Evolutionary conservation across 108 stramenopile species (phyloP).

Genomic region (Pseudonitzschia multiseries): DNA sequence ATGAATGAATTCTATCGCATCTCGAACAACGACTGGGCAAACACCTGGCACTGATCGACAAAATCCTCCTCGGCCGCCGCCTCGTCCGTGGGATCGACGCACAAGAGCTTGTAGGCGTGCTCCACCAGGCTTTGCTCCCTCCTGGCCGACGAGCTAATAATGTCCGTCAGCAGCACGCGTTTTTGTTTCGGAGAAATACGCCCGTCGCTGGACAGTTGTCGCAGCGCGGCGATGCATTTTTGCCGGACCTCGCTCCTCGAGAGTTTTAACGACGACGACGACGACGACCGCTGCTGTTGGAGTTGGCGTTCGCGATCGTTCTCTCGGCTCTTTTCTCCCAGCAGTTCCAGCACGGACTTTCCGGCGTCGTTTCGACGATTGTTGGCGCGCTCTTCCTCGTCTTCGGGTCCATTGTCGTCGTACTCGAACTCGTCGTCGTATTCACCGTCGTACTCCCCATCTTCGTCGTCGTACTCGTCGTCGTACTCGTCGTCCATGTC

Average conservation of each 20-base stretch:
- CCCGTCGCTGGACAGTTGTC: conserved; percentile 61
- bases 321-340: conserved; percentile 10
- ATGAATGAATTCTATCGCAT: background rate
- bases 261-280: background rate
- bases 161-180: conserved; percentile 77
- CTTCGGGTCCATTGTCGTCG: conserved; percentile 12
- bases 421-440: conserved; percentile 33
- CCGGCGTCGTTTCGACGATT: too few species aligned
- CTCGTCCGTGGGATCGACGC: conserved; percentile 26
- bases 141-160: conserved; percentile 71
- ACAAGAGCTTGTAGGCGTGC: conserved; percentile 75
- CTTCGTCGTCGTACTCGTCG: conserved; percentile 32
- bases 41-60: conserved; percentile 81
- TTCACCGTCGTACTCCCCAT: conserved; percentile 35
- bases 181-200: conserved; percentile 76
- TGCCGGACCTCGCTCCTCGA: conserved; percentile 34
- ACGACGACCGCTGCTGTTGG: background rate
- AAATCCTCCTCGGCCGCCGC: conserved; percentile 81
- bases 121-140: conserved; percentile 79
- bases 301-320: background rate
- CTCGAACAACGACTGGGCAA: conserved; percentile 42
- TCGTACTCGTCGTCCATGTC: conserved; percentile 31
- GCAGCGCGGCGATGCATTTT: conserved; percentile 67
- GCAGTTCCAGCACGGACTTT: background rate
- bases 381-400: conserved; percentile 1